These are phyloP conservation scores for Sporothrix pallida DNA, from an alignment of 2,329 filamentous ascomycete genomes.

Conservation along the genomic window DNA sequence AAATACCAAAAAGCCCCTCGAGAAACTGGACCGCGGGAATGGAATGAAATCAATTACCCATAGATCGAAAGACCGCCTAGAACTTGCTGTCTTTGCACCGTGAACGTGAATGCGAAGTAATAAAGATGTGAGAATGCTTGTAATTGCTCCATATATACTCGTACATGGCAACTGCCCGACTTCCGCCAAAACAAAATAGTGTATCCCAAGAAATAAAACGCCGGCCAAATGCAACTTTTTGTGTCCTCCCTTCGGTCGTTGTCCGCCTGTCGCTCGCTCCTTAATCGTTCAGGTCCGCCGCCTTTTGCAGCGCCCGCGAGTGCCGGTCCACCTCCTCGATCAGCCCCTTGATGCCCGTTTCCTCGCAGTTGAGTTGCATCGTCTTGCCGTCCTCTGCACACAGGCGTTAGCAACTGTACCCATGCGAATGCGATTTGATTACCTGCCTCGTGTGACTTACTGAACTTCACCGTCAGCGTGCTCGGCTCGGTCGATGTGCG, in stretches of 20 bases:
- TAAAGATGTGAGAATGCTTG: background rate
- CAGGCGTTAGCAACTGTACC: background rate
- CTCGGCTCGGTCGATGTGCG: slow-evolving; percentile 71
- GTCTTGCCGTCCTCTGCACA: slow-evolving; percentile 86
- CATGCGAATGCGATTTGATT: too few species aligned
- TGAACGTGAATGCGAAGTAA: too few species aligned
- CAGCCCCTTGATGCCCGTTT: slow-evolving; percentile 82
- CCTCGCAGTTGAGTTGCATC: slow-evolving; percentile 79
- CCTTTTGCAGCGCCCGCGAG: slow-evolving; percentile 79
- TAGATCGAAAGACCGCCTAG: background rate
- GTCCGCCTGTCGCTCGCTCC: background rate
- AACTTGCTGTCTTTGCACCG: too few species aligned
- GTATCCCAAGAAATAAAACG: slow-evolving; percentile 29
- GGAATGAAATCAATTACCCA: background rate
- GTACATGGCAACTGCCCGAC: background rate
- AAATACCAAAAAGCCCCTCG: slow-evolving; percentile 16
- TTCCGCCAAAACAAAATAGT: slow-evolving; percentile 16
- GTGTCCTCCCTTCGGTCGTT: background rate
- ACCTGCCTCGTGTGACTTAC: slow-evolving; percentile 57
- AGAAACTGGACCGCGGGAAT: slow-evolving; percentile 3
- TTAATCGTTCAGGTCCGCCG: slow-evolving; percentile 71
- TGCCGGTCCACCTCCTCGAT: slow-evolving; percentile 89
- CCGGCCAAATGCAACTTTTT: slow-evolving; percentile 23
- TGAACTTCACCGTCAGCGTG: slow-evolving; percentile 81
- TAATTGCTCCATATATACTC: background rate